Percentiles rank a stretch among this genome's conserved stretches.
Conservation (phyloP, 2,329 filamentous ascomycete species). For the Chaetomium olivaceum region DNA sequence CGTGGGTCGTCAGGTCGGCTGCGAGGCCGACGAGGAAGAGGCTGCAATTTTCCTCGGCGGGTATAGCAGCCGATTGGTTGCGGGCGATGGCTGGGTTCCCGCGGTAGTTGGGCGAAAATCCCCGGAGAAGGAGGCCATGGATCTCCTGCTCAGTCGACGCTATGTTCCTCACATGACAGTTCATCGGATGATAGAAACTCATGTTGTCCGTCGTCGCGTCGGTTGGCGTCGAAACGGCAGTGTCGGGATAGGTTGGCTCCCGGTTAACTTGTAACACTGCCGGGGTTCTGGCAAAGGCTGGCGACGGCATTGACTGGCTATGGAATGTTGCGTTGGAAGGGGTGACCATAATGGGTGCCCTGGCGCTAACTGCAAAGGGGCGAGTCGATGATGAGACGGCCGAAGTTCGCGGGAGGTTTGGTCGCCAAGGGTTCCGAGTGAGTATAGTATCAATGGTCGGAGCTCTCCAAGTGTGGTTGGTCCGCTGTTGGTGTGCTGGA, state of each 20-base stretch:
- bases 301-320: background rate
- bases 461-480: background rate
- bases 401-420: background rate
- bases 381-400: background rate
- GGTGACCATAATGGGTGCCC: background rate
- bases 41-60: slow-evolving; percentile 48
- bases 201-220: background rate
- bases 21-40: slow-evolving; percentile 57
- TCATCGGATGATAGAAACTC: slow-evolving; percentile 28
- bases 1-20: slow-evolving; percentile 42
- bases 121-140: slow-evolving; percentile 28
- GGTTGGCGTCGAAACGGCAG: background rate
- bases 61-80: slow-evolving; percentile 45
- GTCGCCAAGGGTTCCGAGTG: background rate
- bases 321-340: background rate
- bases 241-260: background rate
- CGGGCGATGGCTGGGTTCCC: slow-evolving; percentile 41
- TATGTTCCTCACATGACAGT: slow-evolving; percentile 16
- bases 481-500: background rate
- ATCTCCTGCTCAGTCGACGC: slow-evolving; percentile 12
- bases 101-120: slow-evolving; percentile 42
- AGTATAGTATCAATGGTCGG: background rate
- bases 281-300: background rate
- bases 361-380: background rate
- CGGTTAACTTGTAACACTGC: background rate